A percentile compares a stretch with the other conserved stretches of the same genome.
phyloP scores from a whole-genome alignment of 495 filamentous ascomycete species.

The Parachaetomium inaequale region DNA sequence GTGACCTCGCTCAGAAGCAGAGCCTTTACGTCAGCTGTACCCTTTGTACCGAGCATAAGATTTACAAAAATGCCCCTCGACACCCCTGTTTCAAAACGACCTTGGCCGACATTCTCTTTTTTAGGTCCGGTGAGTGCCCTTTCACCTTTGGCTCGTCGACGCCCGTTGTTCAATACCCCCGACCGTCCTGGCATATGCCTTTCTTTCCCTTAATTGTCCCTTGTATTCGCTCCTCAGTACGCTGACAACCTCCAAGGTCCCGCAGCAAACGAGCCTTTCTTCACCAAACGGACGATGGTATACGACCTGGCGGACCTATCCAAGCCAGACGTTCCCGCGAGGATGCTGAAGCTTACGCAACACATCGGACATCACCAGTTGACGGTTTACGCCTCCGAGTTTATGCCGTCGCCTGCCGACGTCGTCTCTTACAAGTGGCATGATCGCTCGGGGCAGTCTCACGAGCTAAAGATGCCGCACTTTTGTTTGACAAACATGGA shows the following conservation, averaged over 20 bases:
- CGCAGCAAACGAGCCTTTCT: constrained; percentile 31
- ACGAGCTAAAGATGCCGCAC: constrained; percentile 25
- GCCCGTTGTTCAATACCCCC: background rate
- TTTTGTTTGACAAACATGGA: constrained; percentile 29
- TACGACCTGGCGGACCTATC: constrained; percentile 23
- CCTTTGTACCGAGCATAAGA: constrained; percentile 18
- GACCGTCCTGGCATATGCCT: background rate
- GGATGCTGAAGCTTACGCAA: constrained; percentile 27
- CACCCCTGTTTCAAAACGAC: constrained; percentile 29
- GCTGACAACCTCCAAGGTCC: constrained; percentile 21
- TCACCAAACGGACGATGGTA: constrained; percentile 18
- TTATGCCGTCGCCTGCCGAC: constrained; percentile 23
- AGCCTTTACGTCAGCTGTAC: constrained; percentile 24
- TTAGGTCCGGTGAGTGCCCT: constrained; percentile 23
- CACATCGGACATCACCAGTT: constrained; percentile 24
- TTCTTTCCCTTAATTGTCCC: background rate
- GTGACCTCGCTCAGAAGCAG: constrained; percentile 23
- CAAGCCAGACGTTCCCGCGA: constrained; percentile 20
- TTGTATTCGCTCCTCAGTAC: background rate
- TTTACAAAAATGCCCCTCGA: constrained; percentile 25
- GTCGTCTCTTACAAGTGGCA: constrained; percentile 29
- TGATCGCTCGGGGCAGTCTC: constrained; percentile 11
- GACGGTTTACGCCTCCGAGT: constrained; percentile 32
- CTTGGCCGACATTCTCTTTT: constrained; percentile 28
- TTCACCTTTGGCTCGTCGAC: background rate